Percentiles rank a stretch among this genome's conserved stretches.
Evolutionary conservation across 257 asterid genomes (phyloP).

Genomic region (Petunia axillaris): DNA sequence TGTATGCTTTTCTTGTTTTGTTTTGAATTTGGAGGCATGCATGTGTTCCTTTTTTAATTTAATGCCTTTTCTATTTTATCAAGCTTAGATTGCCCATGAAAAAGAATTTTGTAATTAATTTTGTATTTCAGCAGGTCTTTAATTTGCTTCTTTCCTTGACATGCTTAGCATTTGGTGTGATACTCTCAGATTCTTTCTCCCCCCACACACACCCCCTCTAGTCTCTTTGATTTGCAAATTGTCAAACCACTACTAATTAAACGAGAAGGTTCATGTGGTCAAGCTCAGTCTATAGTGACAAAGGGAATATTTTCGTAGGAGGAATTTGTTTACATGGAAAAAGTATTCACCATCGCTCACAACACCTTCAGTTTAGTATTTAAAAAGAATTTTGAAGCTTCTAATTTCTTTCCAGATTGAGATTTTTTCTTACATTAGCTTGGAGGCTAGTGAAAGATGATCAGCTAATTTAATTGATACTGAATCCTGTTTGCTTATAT

Average conservation of each 20-base stretch:
- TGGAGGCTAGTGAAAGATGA: not conserved
- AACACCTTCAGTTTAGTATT: too few relatives aligned
- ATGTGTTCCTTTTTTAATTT: not conserved
- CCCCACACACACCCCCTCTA: not conserved
- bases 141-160: not conserved
- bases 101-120: not conserved
- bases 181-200: not conserved
- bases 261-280: too few relatives aligned
- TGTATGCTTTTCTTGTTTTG: not conserved
- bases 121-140: slow-evolving; percentile 10
- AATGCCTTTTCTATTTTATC: too few relatives aligned
- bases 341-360: too few relatives aligned
- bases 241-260: not conserved
- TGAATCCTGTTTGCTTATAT: slow-evolving; percentile 18
- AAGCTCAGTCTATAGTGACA: too few relatives aligned
- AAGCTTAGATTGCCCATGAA: not conserved
- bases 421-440: not conserved
- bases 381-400: too few relatives aligned
- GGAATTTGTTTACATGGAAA: too few relatives aligned
- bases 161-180: slow-evolving; percentile 11
- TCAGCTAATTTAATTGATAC: not conserved
- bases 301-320: too few relatives aligned
- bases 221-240: not conserved
- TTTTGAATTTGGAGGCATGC: not conserved
- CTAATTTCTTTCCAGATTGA: not conserved